Percentiles rank a stretch among this genome's conserved stretches.
Evolutionary conservation across 139 green algal genomes (phyloP).

Genomic region (Picochlorum sp.): DNA sequence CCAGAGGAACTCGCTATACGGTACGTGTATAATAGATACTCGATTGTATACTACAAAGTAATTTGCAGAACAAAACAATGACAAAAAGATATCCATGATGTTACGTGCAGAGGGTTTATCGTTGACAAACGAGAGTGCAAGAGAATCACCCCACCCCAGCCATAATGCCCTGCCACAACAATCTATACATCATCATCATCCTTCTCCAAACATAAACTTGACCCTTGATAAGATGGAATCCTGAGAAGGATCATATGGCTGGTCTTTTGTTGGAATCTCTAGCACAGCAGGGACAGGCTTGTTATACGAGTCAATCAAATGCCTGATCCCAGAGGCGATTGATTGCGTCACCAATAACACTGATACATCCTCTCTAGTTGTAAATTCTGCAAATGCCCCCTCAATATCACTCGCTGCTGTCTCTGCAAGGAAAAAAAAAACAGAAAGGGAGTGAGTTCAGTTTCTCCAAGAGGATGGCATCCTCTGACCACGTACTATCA

Average conservation of each 20-base stretch:
- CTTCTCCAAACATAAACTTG: conserved; percentile 78
- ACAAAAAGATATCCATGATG: neutral
- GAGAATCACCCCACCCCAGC: neutral
- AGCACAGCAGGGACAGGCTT: conserved; percentile 80
- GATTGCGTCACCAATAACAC: conserved; percentile 93
- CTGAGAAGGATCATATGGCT: conserved; percentile 89
- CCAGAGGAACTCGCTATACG: conserved; percentile 56
- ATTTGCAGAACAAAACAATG: conserved; percentile 3
- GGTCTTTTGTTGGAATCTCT: conserved; percentile 92
- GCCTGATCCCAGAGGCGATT: conserved; percentile 80
- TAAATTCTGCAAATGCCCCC: conserved; percentile 89
- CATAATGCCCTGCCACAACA: neutral
- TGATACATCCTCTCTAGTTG: conserved; percentile 80
- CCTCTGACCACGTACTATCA: conserved; percentile 52
- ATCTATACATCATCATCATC: neutral
- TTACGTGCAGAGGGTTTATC: neutral
- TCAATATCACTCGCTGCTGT: conserved; percentile 81
- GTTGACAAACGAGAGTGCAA: neutral
- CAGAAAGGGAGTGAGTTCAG: neutral
- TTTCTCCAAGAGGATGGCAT: neutral
- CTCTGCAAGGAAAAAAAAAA: conserved; percentile 47
- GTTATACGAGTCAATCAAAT: conserved; percentile 67
- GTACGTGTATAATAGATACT: conserved; percentile 6
- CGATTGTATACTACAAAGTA: too few relatives aligned
- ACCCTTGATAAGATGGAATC: conserved; percentile 87